phyloP scores from a whole-genome alignment of 495 filamentous ascomycete genomes.

The Collariella sp. region DNA sequence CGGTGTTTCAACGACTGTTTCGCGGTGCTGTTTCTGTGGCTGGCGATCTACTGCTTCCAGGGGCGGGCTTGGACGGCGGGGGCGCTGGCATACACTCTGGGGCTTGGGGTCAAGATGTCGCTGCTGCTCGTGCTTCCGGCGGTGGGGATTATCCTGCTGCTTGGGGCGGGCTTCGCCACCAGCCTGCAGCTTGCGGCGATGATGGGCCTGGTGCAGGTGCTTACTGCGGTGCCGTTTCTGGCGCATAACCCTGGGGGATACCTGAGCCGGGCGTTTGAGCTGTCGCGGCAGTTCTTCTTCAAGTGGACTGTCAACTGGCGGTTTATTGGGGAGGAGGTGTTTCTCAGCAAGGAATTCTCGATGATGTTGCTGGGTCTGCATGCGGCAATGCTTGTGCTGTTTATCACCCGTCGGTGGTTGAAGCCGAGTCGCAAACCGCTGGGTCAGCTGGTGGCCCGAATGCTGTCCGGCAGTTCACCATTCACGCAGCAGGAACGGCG shows the following conservation, averaged over 20 bases:
- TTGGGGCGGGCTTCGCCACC: slow-evolving; percentile 53
- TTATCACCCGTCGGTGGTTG: slow-evolving; percentile 45
- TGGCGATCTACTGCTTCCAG: slow-evolving; percentile 70
- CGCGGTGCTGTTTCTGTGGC: slow-evolving; percentile 70
- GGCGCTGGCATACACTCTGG: slow-evolving; percentile 63
- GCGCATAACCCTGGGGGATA: slow-evolving; percentile 60
- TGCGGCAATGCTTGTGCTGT: slow-evolving; percentile 52
- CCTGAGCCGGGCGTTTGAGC: slow-evolving; percentile 72
- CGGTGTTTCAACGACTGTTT: slow-evolving; percentile 94
- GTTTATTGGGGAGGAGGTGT: slow-evolving; percentile 73
- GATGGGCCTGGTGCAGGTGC: slow-evolving; percentile 66
- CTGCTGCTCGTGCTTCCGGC: slow-evolving; percentile 73
- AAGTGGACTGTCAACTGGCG: slow-evolving; percentile 99
- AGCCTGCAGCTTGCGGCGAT: slow-evolving; percentile 58
- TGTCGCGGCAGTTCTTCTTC: slow-evolving; percentile 82
- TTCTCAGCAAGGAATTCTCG: slow-evolving; percentile 70
- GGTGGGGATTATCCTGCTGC: slow-evolving; percentile 61
- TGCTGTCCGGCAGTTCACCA: slow-evolving; percentile 46
- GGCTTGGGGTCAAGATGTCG: slow-evolving; percentile 90
- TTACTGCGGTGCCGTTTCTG: slow-evolving; percentile 72
- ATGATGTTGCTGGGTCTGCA: slow-evolving; percentile 59
- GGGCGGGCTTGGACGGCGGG: slow-evolving; percentile 60
- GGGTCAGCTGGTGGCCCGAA: slow-evolving; percentile 40
- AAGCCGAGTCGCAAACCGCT: slow-evolving; percentile 39
- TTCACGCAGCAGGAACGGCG: slow-evolving; percentile 44